These are phyloP conservation scores for Mentha longifolia DNA, from an alignment of 257 asterid species.

Conservation along the genomic window DNA sequence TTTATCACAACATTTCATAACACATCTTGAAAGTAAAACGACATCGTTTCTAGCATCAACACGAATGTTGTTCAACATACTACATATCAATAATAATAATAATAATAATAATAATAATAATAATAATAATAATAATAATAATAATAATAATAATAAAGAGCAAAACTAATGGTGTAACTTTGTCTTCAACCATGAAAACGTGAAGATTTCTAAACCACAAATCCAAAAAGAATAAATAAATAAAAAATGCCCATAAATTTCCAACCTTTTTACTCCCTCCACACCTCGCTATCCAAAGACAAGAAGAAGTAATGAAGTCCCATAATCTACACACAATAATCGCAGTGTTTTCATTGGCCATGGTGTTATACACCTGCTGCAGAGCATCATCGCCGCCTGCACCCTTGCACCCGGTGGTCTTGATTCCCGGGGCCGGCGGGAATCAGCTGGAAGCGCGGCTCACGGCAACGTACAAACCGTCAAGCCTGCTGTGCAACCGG, in stretches of 20 bases:
- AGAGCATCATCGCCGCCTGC: conserved; percentile 40
- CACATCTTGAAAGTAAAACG: too few relatives aligned
- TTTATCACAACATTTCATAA: too few relatives aligned
- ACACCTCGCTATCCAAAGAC: background rate
- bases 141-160: too few relatives aligned
- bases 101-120: too few relatives aligned
- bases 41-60: too few relatives aligned
- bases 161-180: background rate
- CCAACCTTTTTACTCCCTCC: background rate
- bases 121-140: too few relatives aligned
- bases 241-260: background rate
- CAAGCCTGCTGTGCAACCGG: conserved; percentile 67
- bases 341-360: conserved; percentile 42
- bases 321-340: conserved; percentile 18
- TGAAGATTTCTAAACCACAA: conserved; percentile 33
- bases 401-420: conserved; percentile 58
- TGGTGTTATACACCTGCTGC: conserved; percentile 37
- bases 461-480: conserved; percentile 62
- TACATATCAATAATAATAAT: too few relatives aligned
- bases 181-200: conserved; percentile 17
- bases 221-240: background rate
- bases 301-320: conserved; percentile 15
- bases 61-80: too few relatives aligned
- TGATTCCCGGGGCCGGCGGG: conserved; percentile 90
- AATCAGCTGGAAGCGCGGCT: conserved; percentile 88